Base-by-base conservation (phyloP, 2,329 filamentous ascomycete genomes). In the Bipolaris bicolor region DNA sequence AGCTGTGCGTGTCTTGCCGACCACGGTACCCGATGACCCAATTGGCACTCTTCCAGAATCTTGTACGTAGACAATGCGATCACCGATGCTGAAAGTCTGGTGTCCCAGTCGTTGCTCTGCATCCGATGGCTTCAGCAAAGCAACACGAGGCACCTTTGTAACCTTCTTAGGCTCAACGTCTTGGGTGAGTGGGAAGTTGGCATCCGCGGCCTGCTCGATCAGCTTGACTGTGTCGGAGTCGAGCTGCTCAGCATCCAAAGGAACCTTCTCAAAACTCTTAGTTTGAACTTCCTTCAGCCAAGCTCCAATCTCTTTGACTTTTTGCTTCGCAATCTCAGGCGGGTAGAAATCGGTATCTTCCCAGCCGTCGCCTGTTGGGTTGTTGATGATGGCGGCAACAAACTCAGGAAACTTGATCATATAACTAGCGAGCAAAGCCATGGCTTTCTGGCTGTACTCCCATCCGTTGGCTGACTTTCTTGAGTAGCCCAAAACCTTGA, bases 381-480 rank as follows among this genome's bases (percentile, higher is more conserved):
- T 94, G 59, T 84, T 83, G 74, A 93, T 89, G 62, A 99, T 91
- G 3, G 88, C 91, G 7, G 90, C 92, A 71, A 99, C 94, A 77
- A 99, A 98, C 57, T 97, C 92, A 0, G 95, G 95, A 77, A 99
- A 99, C 15, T 87, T 88, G 57, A 89, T 88, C 90, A 98, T 97
- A 76, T 98, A 99, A 65, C 92, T 85, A 40, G 88, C 85, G 51
- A 99, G 86, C 52, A 99, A 79, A 44, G 89, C 84, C 55, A 97
- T 83, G 1, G 95, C 93, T 65, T 91, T 89, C 48, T 86, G 84
- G 70, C 93, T 97, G 75, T 97, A 99, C 76, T 99, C 95, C 96
- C 96, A 99, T 5, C 96, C 95, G 26, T 87, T 90, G 11, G 87
- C 82, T 3, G 88, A 88, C 72, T 95, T 95, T 67, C 92, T 90